phyloP scores from a whole-genome alignment of 345 rosid genomes.

The Pseudoturritis turrita region DNA sequence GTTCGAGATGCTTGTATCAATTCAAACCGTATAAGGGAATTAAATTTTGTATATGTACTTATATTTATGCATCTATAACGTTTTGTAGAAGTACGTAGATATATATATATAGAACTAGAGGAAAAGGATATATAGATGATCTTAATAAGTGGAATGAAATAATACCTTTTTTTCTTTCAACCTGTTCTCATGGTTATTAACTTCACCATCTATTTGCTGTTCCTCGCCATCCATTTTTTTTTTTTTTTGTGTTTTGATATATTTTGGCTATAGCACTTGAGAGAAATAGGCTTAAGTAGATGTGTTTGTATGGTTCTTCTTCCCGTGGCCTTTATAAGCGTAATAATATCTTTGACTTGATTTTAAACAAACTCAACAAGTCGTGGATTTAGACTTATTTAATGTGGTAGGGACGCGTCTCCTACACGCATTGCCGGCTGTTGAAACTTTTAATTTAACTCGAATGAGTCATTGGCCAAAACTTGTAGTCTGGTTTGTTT shows the following conservation, averaged over 20 bases:
- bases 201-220: conserved; percentile 11
- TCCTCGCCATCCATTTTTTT: conserved; percentile 13
- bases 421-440: conserved; percentile 20
- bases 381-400: not conserved
- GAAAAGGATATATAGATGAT: not conserved
- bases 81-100: not conserved
- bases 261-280: not conserved
- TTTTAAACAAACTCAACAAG: not conserved
- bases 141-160: not conserved
- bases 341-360: not conserved
- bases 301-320: not conserved
- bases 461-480: too few species aligned
- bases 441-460: not conserved
- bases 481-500: too few species aligned
- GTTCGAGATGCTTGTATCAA: not conserved
- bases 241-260: not conserved
- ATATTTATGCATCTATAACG: not conserved
- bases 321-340: conserved; percentile 8
- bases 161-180: conserved; percentile 25
- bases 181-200: conserved; percentile 5
- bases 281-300: not conserved
- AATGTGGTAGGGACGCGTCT: conserved; percentile 24
- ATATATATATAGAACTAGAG: not conserved
- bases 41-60: not conserved
- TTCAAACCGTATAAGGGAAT: not conserved